Evolutionary conservation across 129 eudicot genomes (phyloP).

Genomic region (Centrapalus pauciflorus): DNA sequence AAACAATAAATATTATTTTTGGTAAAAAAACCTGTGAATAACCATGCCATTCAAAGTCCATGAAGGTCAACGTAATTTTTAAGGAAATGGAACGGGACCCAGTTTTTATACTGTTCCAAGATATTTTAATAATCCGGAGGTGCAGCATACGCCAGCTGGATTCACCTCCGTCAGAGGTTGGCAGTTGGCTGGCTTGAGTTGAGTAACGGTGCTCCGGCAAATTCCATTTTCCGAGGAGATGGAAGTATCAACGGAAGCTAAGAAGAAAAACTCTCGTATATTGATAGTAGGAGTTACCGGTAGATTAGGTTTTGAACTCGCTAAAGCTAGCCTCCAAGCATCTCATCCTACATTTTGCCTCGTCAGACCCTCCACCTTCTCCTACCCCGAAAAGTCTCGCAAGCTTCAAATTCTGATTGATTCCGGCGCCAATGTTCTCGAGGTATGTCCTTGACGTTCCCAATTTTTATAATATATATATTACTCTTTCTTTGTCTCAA

Average conservation of each 20-base stretch:
- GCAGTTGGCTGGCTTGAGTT: background rate
- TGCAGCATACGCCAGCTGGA: background rate
- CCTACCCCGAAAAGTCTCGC: conserved; percentile 46
- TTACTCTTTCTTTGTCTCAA: background rate
- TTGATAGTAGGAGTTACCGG: conserved; percentile 81
- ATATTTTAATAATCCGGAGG: conserved; percentile 7
- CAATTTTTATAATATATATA: background rate
- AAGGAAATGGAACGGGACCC: too few relatives aligned
- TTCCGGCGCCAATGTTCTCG: conserved; percentile 54
- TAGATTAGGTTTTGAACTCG: conserved; percentile 66
- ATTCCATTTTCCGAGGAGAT: background rate
- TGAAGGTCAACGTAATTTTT: too few relatives aligned
- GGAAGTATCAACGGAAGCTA: conserved; percentile 8
- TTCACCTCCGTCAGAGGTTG: background rate
- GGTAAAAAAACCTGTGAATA: too few relatives aligned
- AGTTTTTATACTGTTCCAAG: background rate
- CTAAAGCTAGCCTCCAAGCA: conserved; percentile 62
- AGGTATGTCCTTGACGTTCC: conserved; percentile 30
- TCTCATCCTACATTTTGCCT: conserved; percentile 76
- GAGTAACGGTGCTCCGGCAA: background rate
- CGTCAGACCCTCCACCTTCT: conserved; percentile 46
- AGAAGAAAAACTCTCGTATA: conserved; percentile 35
- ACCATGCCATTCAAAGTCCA: too few relatives aligned
- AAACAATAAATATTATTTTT: too few relatives aligned
- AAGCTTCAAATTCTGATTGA: conserved; percentile 53